Evolutionary conservation across 352 stramenopile genomes (phyloP), one percentile per base, ranked within the genome.

Genomic region (Plasmopara viticola): DNA sequence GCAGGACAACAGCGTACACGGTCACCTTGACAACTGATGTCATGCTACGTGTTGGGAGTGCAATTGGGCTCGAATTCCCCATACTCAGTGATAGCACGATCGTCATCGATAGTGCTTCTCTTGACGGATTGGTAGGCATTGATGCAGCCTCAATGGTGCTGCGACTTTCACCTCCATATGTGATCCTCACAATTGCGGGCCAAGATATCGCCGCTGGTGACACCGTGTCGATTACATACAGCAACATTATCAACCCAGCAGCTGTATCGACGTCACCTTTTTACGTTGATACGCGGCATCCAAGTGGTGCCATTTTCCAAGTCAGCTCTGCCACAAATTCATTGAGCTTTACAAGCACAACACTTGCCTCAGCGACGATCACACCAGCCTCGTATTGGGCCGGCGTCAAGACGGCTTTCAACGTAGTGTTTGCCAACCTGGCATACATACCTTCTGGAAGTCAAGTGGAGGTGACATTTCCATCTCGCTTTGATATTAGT

Each of bases 181-280:
- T 84, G 29, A 62, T 65, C 10, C 49, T 87, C 15, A 67, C 45
- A 8, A 34, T 85, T 48, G 63, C 63, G 10, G 72, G 67, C 5
- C 47, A 60, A 33, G 55, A 60, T 2, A 51, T 74, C 13, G 25
- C 39, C 12, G 64, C 67, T 7, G 54, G 51, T 2, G 68, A 52
- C 2, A 15, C n/a, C 0, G 33, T 87, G 7, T 56, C 63, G 0
- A 49, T 84, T n/a, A 69, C 60, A 4, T 80, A 80, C 44, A 52
- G 53, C 12, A 57, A 63, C 6, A 76, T 87, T 20, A 78, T 75
- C 44, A 84, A 84, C 25, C 68, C 76, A 15, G 78, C 75, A 9
- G 69, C 58, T 5, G 70, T 75, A 38, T 17, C 47, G 2, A 56
- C 62, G 0, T 59, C 58, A 14, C 9, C 46, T 17, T 86, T 87